These are phyloP conservation scores for Elsinoe australis DNA, from an alignment of 2,329 filamentous ascomycete genomes.

Conservation along the genomic window DNA sequence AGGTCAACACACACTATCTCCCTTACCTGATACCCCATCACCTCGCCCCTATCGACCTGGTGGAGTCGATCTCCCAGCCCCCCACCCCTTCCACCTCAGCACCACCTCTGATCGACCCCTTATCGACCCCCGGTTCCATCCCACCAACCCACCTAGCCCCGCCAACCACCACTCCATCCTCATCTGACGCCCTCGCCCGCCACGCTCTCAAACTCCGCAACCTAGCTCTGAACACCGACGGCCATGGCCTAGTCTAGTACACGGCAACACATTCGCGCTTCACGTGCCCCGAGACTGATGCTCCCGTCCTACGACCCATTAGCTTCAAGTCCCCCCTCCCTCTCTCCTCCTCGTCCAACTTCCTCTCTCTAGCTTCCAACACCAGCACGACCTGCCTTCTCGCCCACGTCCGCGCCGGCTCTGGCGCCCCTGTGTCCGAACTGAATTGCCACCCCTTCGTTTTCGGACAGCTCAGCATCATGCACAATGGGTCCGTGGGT, in stretches of 20 bases:
- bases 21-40: conserved; percentile 46
- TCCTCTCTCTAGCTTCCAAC: conserved; percentile 45
- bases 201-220: conserved; percentile 44
- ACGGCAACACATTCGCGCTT: conserved; percentile 39
- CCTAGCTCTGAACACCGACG: conserved; percentile 48
- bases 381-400: conserved; percentile 45
- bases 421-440: conserved; percentile 41
- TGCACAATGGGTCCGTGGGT: conserved; percentile 49
- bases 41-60: conserved; percentile 18
- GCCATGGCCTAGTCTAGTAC: conserved; percentile 50
- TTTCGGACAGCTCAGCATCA: conserved; percentile 48
- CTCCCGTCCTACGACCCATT: conserved; percentile 38
- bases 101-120: neutral
- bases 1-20: conserved; percentile 48
- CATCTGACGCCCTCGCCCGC: conserved; percentile 33
- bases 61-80: conserved; percentile 28
- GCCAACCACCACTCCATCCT: neutral
- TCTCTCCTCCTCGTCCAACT: conserved; percentile 48
- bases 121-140: neutral
- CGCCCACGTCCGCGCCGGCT: conserved; percentile 47
- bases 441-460: conserved; percentile 51
- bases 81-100: conserved; percentile 27
- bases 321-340: conserved; percentile 48
- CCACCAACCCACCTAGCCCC: neutral
- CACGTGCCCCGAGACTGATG: conserved; percentile 26